A percentile compares a stretch with the other conserved stretches of the same genome.
Conservation (phyloP, 257 asterid genomes). For the Orobanche coerulescens region DNA sequence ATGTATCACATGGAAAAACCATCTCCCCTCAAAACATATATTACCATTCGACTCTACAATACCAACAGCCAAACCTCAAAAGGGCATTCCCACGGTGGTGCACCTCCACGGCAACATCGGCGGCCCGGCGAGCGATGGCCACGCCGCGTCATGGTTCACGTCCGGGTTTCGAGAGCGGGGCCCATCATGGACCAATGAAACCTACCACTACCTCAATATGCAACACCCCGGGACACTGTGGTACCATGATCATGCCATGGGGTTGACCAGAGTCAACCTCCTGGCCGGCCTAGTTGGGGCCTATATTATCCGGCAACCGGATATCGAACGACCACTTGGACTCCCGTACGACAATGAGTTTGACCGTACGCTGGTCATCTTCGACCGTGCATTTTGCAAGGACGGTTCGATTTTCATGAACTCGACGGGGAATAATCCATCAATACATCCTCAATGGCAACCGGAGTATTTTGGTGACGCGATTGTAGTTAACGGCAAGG, state of each 20-base stretch:
- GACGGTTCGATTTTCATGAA: conserved; percentile 80
- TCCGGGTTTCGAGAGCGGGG: conserved; percentile 43
- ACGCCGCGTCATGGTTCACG: conserved; percentile 64
- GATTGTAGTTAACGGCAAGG: conserved; percentile 81
- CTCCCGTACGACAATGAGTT: conserved; percentile 41
- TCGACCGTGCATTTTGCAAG: conserved; percentile 47
- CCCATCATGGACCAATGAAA: conserved; percentile 45
- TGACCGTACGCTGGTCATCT: conserved; percentile 57
- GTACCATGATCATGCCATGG: conserved; percentile 95
- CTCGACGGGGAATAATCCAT: conserved; percentile 60
- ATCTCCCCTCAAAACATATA: conserved; percentile 75
- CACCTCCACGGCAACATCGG: conserved; percentile 82
- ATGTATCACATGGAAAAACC: conserved; percentile 46
- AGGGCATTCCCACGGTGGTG: conserved; percentile 76
- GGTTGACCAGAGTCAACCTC: conserved; percentile 80
- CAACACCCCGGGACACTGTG: conserved; percentile 89
- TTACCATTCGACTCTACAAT: conserved; percentile 84
- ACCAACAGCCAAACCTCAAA: conserved; percentile 54
- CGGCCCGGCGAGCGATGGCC: conserved; percentile 71
- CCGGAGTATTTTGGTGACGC: conserved; percentile 86
- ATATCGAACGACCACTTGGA: conserved; percentile 42
- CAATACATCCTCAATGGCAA: conserved; percentile 84
- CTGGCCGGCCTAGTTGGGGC: conserved; percentile 78
- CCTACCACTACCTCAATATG: conserved; percentile 48
- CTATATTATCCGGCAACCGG: conserved; percentile 52